These are phyloP conservation scores for Lepidium aucheri DNA, from an alignment of 345 rosid genomes.

Conservation along the genomic window DNA sequence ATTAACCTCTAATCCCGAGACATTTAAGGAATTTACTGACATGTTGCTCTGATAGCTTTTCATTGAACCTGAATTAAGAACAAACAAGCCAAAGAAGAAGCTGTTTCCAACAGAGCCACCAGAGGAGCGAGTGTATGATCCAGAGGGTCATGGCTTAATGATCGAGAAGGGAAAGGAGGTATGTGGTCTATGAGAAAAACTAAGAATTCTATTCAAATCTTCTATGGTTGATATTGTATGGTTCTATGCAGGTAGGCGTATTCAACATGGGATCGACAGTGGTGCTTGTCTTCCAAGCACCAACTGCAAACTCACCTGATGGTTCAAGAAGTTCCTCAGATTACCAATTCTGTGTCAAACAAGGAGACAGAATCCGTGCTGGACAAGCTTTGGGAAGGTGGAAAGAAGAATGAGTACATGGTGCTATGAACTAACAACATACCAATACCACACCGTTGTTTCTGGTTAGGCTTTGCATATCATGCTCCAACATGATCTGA, in stretches of 20 bases:
- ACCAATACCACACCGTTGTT: neutral
- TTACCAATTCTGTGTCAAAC: conserved; percentile 49
- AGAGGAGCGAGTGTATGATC: conserved; percentile 62
- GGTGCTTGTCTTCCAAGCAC: conserved; percentile 89
- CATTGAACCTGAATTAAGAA: conserved; percentile 76
- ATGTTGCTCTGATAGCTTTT: conserved; percentile 48
- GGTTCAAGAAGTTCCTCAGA: conserved; percentile 34
- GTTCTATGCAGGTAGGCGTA: conserved; percentile 53
- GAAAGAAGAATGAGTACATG: conserved; percentile 29
- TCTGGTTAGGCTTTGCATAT: neutral
- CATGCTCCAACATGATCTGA: neutral
- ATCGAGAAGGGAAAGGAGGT: conserved; percentile 89
- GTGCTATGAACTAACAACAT: neutral
- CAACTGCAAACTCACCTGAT: conserved; percentile 33
- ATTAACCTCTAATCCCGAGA: neutral
- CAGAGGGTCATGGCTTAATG: conserved; percentile 59
- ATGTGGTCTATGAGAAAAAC: conserved; percentile 5
- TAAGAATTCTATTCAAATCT: neutral
- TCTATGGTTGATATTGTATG: no score
- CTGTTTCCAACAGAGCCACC: conserved; percentile 50
- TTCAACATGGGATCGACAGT: conserved; percentile 96
- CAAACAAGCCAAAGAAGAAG: conserved; percentile 71
- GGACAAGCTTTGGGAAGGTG: conserved; percentile 81
- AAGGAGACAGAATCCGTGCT: conserved; percentile 62
- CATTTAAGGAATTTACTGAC: neutral